phyloP scores from a whole-genome alignment of 768 basidiomycete genomes.

The Boletus sp. region DNA sequence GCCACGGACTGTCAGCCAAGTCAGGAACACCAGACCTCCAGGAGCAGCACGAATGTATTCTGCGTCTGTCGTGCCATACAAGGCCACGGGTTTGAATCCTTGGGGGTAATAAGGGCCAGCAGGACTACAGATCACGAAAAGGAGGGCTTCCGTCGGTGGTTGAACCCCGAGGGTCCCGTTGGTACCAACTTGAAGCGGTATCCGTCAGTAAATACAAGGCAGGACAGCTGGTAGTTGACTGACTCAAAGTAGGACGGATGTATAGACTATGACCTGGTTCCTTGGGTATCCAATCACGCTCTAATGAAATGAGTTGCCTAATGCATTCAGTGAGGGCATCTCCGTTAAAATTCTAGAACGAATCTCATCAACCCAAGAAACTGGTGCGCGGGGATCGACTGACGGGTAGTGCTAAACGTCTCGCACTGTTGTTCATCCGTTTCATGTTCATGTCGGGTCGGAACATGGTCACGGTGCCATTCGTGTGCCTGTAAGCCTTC shows the following conservation, averaged over 20 bases:
- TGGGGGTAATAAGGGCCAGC: conserved; percentile 80
- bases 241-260: conserved; percentile 77
- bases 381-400: conserved; percentile 20
- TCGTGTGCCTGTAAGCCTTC: conserved; percentile 83
- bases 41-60: conserved; percentile 83
- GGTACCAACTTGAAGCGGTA: conserved; percentile 64
- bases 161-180: conserved; percentile 46
- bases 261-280: conserved; percentile 89
- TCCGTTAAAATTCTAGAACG: conserved; percentile 68
- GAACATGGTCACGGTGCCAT: conserved; percentile 80
- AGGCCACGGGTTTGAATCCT: conserved; percentile 89
- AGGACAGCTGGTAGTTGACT: conserved; percentile 6
- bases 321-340: conserved; percentile 74
- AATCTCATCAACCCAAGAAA: conserved; percentile 3
- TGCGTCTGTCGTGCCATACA: conserved; percentile 66
- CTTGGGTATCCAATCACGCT: conserved; percentile 89
- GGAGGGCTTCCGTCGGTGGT: conserved; percentile 64
- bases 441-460: conserved; percentile 98
- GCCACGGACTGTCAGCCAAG: not conserved
- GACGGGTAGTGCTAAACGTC: conserved; percentile 74
- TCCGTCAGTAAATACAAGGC: conserved; percentile 3
- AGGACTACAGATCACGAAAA: conserved; percentile 62
- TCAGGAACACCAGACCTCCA: conserved; percentile 50
- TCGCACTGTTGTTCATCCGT: conserved; percentile 86
- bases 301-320: conserved; percentile 80